Evolutionary conservation across 148 eudicot species (phyloP), one percentile per base, ranked within the genome.

Genomic region (Tetragonia tetragonoides): DNA sequence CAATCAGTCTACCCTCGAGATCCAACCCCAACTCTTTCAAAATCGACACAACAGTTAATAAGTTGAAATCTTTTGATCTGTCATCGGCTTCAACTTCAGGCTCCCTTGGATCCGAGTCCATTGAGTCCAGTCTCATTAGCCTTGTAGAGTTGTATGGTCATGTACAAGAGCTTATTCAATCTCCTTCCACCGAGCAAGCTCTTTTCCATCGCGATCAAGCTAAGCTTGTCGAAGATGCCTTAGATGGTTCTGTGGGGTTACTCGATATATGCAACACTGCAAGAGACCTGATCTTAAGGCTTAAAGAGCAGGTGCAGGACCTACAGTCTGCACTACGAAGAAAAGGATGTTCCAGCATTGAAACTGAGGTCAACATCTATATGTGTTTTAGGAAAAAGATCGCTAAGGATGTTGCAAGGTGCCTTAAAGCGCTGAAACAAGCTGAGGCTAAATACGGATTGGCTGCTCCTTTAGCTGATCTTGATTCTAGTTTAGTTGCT

Each of bases 241-340:
- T 92, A 0, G 88, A 87, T 14, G 74, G 79, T 12, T 93, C 95
- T 6, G 78, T 87, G 12, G 65, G 74, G 16, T 61, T 90, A 51
- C 81, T 89, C 0, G 93, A 90, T 72, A 60, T 86, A 0, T 84
- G 92, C 70, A 73, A 78, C 70, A 14, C 40, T 21, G 82, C 80
- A 1, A 78, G 83, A 24, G 90, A 90, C 72, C 62, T 88, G 4
- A 65, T 84, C 11, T 12, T 49, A 24, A 61, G 63, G 65, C 80
- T 87, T 40, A 86, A 75, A 73, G 87, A 87, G 70, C 85, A 84
- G 21, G 86, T 81, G 10, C 82, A 81, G n/a, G 79, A 76, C 42
- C 86, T 92, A 40, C 91, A 85, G 63, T 89, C 91, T 0, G 81
- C 80, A 0, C 64, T 85, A 3, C 85, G 91, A 5, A 78, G 94